Evolutionary conservation across 1,284 basidiomycete species (phyloP).

Genomic region (Trichosporon ovoides): DNA sequence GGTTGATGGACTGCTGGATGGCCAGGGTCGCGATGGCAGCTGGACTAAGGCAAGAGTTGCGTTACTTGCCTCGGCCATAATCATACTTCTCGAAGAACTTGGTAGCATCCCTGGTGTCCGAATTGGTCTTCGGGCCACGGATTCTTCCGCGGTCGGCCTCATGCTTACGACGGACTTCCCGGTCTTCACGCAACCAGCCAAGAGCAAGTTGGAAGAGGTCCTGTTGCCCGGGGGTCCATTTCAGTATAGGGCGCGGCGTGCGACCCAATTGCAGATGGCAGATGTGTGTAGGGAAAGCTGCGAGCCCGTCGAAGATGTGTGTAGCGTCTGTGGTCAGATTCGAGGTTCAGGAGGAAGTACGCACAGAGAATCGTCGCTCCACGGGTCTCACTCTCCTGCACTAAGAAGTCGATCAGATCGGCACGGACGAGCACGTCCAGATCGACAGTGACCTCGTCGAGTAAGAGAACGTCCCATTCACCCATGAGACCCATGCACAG

Average conservation of each 20-base stretch:
- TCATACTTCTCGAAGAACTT: slow-evolving; percentile 80
- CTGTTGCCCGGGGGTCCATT: slow-evolving; percentile 59
- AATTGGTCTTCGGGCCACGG: slow-evolving; percentile 60
- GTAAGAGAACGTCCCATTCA: slow-evolving; percentile 85
- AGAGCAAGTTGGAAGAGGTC: slow-evolving; percentile 68
- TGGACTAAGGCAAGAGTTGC: too few relatives aligned
- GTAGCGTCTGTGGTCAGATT: slow-evolving; percentile 62
- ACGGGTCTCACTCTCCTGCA: slow-evolving; percentile 71
- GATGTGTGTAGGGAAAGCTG: slow-evolving; percentile 80
- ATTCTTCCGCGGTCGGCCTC: slow-evolving; percentile 55
- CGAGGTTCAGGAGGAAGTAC: slow-evolving; percentile 33
- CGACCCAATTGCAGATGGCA: slow-evolving; percentile 80
- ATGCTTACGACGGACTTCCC: slow-evolving; percentile 60
- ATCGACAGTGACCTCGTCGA: slow-evolving; percentile 98
- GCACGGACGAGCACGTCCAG: slow-evolving; percentile 95
- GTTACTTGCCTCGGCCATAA: slow-evolving; percentile 23
- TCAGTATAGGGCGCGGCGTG: slow-evolving; percentile 57
- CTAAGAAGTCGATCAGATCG: slow-evolving; percentile 82
- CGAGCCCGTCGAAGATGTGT: slow-evolving; percentile 89
- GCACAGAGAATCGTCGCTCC: slow-evolving; percentile 84
- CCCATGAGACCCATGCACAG: slow-evolving; percentile 96
- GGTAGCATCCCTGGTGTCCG: slow-evolving; percentile 61
- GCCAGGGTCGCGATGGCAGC: not conserved
- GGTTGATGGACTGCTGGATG: not conserved
- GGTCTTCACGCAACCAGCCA: slow-evolving; percentile 78